Evolutionary conservation across 331 rosid species (phyloP), one percentile per base, ranked within the genome.

Genomic region (Malus hybrid): DNA sequence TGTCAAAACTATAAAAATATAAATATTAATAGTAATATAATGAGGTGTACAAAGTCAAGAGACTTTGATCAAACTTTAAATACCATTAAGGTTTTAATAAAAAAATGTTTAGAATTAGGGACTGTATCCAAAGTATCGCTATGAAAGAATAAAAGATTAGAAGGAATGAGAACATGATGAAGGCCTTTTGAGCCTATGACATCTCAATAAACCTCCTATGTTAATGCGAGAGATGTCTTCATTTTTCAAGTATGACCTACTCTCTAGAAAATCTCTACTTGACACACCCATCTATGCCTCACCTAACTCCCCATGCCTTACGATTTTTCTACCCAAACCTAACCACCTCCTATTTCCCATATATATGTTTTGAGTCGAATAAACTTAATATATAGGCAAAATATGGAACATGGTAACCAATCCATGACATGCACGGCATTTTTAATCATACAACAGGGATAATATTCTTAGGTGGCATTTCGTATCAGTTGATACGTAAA

Each of bases 301-400:
- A 62, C 61, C 77, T 62, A 73, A 61, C 32, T 7, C 31, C 34
- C 20, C 44, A 36, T 36, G 44, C 70, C 77, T 20, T 39, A 18
- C 14, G 4, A 3, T 62, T 5, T 63, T 73, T 20, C 61, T 73
- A 18, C 46, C 60, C 69, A 24, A 13, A 15, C 68, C 34, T 64
- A 64, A 64, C 68, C 33, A 42, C 42, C 77, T 73, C 42, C 76
- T 34, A 59, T 60, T 69, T 39, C 67, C 68, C 55, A 34, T 15
- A 36, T 29, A 64, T 22, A 59, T 59, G 55, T 0, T 48, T 19
- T 60, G 33, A 14, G 29, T 28, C 9, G 20, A 33, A 6, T 63
- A 28, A 28, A 46, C 67, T 19, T 61, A 8, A n/a, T 2, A 44
- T 73, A 3, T 42, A 1, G 46, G 28, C 44, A 0, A 4, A n/a